phyloP scores from a whole-genome alignment of 805 yeast genomes.

The Candida insectorum region DNA sequence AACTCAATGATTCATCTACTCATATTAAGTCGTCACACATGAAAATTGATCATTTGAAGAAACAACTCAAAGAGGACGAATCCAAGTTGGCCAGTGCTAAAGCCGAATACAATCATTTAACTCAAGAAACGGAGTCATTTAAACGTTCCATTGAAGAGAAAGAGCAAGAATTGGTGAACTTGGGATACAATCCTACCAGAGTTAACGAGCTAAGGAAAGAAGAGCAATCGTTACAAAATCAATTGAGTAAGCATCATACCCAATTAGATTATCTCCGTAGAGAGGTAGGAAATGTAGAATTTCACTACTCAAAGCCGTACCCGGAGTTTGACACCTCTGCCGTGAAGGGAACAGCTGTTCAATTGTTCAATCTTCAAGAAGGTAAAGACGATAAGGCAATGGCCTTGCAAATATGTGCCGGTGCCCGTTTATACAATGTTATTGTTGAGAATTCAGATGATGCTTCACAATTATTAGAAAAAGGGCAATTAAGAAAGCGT shows the following conservation, averaged over 20 bases:
- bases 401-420: conserved; percentile 93
- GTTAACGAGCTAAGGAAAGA: conserved; percentile 43
- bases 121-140: conserved; percentile 43
- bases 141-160: conserved; percentile 34
- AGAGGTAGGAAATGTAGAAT: conserved; percentile 70
- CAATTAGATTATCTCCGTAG: conserved; percentile 58
- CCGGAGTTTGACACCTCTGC: conserved; percentile 55
- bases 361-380: conserved; percentile 64
- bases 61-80: conserved; percentile 47
- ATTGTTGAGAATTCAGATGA: conserved; percentile 85
- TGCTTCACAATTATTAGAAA: conserved; percentile 78
- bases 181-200: conserved; percentile 56
- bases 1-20: conserved; percentile 51
- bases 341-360: conserved; percentile 89
- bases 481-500: conserved; percentile 73
- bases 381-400: conserved; percentile 58
- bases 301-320: conserved; percentile 64
- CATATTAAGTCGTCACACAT: conserved; percentile 56
- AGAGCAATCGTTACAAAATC: conserved; percentile 42
- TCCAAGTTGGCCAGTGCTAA: conserved; percentile 54
- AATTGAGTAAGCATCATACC: conserved; percentile 40
- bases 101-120: conserved; percentile 39
- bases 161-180: conserved; percentile 37
- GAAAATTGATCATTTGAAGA: conserved; percentile 53
- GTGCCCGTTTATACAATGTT: conserved; percentile 83